Conservation (phyloP, 2,329 filamentous ascomycete species). For the Chaetomiaceae sp. region DNA sequence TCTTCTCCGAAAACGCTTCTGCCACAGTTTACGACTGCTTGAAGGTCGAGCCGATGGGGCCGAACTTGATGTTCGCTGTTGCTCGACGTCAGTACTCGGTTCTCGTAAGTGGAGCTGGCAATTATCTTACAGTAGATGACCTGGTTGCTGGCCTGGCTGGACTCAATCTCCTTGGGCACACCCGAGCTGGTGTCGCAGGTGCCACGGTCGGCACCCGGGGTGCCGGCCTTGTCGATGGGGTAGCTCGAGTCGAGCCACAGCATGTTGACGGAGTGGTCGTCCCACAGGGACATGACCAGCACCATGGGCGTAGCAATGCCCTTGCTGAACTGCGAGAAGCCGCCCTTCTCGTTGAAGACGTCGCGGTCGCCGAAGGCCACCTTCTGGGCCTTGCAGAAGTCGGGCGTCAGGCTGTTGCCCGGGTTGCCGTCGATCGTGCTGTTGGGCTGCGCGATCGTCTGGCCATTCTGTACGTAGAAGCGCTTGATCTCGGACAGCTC, state of each 20-base stretch:
- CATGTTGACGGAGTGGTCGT: constrained; percentile 64
- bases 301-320: constrained; percentile 39
- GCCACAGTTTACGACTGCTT: constrained; percentile 1
- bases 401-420: constrained; percentile 46
- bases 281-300: constrained; percentile 49
- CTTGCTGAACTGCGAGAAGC: constrained; percentile 48
- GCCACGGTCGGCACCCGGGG: constrained; percentile 47
- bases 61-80: constrained; percentile 50
- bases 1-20: background rate
- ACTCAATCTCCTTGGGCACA: constrained; percentile 44
- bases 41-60: constrained; percentile 50
- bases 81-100: constrained; percentile 23
- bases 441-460: constrained; percentile 48
- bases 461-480: constrained; percentile 58
- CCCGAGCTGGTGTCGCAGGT: constrained; percentile 48
- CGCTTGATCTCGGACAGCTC: constrained; percentile 55
- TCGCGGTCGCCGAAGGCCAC: constrained; percentile 47
- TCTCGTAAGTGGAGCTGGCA: constrained; percentile 8
- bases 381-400: constrained; percentile 56
- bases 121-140: constrained; percentile 42
- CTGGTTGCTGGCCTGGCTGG: constrained; percentile 35
- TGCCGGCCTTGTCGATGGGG: constrained; percentile 41
- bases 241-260: constrained; percentile 67
- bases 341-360: constrained; percentile 50
- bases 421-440: constrained; percentile 34